Evolutionary conservation across 2,329 filamentous ascomycete genomes (phyloP).

Genomic region (Botrytis paeoniae): DNA sequence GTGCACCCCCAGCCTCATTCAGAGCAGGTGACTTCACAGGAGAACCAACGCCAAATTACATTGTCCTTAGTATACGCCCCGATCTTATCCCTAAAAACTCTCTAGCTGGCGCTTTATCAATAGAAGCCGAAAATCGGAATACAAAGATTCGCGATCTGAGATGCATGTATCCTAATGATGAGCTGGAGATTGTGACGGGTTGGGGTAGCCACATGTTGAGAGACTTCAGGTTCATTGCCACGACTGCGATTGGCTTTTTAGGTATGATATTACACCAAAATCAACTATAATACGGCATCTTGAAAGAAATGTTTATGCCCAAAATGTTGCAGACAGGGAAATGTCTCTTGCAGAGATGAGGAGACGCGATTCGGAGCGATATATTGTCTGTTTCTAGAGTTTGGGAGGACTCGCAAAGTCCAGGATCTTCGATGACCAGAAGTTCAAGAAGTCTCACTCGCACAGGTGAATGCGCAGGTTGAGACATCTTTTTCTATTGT

Average conservation of each 20-base stretch:
- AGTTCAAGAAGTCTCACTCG: too few species aligned
- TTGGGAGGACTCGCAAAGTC: neutral
- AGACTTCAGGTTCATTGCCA: neutral
- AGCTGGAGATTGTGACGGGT: neutral
- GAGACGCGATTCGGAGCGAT: neutral
- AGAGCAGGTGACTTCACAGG: neutral
- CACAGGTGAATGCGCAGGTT: too few species aligned
- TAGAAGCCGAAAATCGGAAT: neutral
- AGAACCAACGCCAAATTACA: neutral
- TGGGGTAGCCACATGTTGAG: neutral
- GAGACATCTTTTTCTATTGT: too few species aligned
- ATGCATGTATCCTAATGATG: neutral
- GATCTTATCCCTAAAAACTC: neutral
- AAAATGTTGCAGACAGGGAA: neutral
- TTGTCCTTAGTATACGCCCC: neutral
- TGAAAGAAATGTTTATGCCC: neutral
- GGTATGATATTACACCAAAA: neutral
- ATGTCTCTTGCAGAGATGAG: neutral
- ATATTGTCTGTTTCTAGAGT: neutral
- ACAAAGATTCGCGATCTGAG: neutral
- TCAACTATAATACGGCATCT: neutral
- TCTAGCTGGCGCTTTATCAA: neutral
- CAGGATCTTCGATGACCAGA: too few species aligned
- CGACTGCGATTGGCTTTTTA: neutral
- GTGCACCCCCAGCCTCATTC: neutral